These are phyloP conservation scores for Rhodamnia rubescens DNA, from an alignment of 345 rosid species.

Conservation along the genomic window DNA sequence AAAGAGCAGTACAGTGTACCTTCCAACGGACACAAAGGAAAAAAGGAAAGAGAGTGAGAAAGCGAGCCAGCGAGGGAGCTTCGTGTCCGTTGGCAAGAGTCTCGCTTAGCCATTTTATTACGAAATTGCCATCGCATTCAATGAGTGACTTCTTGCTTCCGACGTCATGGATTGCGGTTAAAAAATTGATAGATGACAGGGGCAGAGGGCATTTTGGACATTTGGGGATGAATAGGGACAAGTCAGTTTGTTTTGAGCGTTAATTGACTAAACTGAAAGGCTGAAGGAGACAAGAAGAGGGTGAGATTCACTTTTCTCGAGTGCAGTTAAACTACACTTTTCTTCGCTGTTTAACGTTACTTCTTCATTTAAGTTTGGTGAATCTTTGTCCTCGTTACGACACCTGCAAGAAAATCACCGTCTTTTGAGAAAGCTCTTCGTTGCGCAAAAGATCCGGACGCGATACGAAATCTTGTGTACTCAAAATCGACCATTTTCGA, in stretches of 20 bases:
- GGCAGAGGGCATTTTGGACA: neutral
- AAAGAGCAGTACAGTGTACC: slow-evolving; percentile 10
- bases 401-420: neutral
- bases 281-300: neutral
- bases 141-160: neutral
- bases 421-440: neutral
- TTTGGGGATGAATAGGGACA: neutral
- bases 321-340: neutral
- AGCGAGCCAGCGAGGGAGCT: neutral
- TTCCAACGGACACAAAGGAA: slow-evolving; percentile 17
- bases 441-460: neutral
- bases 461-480: neutral
- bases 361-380: neutral
- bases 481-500: neutral
- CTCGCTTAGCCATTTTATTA: neutral
- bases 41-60: neutral
- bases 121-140: neutral
- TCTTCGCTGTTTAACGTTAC: neutral
- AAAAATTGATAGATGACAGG: neutral
- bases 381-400: neutral
- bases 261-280: neutral
- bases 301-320: neutral
- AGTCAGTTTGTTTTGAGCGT: neutral
- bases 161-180: no score
- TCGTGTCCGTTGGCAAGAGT: neutral